Base-by-base conservation (phyloP, 768 basidiomycete species). In the Suillus occidentalis region DNA sequence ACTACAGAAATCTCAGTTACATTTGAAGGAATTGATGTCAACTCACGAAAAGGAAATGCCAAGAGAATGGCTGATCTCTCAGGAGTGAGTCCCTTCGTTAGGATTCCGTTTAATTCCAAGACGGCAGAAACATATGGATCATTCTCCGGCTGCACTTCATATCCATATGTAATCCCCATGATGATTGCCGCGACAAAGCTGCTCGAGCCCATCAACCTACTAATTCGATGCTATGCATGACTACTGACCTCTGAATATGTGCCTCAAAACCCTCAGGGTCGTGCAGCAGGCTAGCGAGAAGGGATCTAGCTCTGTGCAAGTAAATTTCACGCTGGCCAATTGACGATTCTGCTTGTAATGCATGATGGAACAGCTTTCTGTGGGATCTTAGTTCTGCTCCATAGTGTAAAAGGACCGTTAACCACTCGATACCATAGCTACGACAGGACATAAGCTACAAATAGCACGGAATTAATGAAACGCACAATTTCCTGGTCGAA, bases 381-480 rank as follows among this genome's bases (percentile, higher is more conserved):
- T 73, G 72, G 40, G 45, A 20, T n/a, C 63, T 72, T 63, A 67
- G 71, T 28, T 60, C 52, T 7, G 69, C 63, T 18, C 71, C 70
- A 22, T 69, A 73, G 5, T 64, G 63, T 25, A 70, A 39, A 53
- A 74, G 67, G 0, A 63, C 68, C 25, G 73, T 72, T 60, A 67
- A 69, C 37, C 70, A 75, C 31, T 71, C 70, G 58, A 73, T 31
- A n/a, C 74, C 72, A 56, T 72, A 73, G 20, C 74, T 75, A 40
- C 16, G 50, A 42, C 34, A 62, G 47, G 22, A 4, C n/a, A 56
- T 56, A 14, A 56, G 36, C 55, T 22, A 56, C 18, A 56, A 6
- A 14, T 56, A 13, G 7, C 7, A 20, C 37, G 7, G 7, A 56
- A 56, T 47, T 10, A 4, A 56, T 22, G 6, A 9, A 28, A 18